A percentile compares a stretch with the other conserved stretches of the same genome.
These are phyloP conservation scores for Schoenoplectus tabernaemontani DNA, from an alignment of 202 grass and related monocot genomes.

Conservation along the genomic window DNA sequence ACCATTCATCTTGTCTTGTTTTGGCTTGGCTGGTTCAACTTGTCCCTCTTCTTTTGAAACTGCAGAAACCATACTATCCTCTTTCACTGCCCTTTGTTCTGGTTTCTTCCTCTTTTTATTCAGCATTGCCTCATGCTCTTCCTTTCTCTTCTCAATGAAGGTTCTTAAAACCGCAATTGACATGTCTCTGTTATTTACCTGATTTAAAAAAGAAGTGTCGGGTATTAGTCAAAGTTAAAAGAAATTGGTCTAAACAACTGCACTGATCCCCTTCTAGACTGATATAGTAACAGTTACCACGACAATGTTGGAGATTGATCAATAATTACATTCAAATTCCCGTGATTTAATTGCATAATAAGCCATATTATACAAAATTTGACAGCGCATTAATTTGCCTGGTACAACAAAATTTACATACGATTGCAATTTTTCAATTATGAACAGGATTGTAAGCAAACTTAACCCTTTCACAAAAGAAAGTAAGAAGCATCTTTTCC, in stretches of 20 bases:
- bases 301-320: background rate
- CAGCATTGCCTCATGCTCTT: constrained; percentile 58
- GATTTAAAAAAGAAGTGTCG: constrained; percentile 29
- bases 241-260: background rate
- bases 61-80: constrained; percentile 13
- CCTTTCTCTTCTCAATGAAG: constrained; percentile 68
- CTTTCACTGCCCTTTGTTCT: constrained; percentile 27
- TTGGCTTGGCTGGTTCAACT: background rate
- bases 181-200: constrained; percentile 98
- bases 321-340: background rate
- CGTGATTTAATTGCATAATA: background rate
- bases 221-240: background rate
- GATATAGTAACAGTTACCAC: background rate
- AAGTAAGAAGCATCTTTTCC: no score
- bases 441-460: no score
- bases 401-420: background rate
- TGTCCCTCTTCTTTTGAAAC: constrained; percentile 33
- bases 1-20: constrained; percentile 39
- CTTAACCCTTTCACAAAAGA: no score
- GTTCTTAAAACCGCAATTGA: constrained; percentile 88
- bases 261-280: background rate
- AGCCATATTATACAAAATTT: background rate
- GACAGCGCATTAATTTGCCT: no score
- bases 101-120: constrained; percentile 47
- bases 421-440: background rate